Conservation (phyloP, 441 rosid genomes). For the Adansonia rubrostipa region DNA sequence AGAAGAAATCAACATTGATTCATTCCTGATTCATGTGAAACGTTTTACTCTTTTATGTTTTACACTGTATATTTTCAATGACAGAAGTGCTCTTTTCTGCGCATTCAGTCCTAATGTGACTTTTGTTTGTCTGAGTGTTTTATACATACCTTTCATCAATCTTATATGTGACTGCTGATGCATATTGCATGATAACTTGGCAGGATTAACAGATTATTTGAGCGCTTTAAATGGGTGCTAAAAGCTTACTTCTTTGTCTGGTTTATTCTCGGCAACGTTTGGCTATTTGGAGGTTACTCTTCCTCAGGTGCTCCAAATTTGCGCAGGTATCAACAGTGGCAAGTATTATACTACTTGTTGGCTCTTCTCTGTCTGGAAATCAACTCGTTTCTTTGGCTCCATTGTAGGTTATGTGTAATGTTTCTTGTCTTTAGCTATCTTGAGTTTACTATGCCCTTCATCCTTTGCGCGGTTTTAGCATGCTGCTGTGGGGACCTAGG, state of each 20-base stretch:
- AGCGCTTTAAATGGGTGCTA: constrained; percentile 10
- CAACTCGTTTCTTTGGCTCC: not conserved
- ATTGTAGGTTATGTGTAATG: constrained; percentile 21
- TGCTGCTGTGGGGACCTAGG: constrained; percentile 22
- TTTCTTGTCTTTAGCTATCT: constrained; percentile 25
- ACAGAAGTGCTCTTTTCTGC: not conserved
- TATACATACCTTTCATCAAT: not conserved
- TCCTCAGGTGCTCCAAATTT: constrained; percentile 7
- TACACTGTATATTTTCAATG: not conserved
- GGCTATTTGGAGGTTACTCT: constrained; percentile 25
- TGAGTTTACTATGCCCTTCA: constrained; percentile 25
- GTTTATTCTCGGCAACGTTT: constrained; percentile 20
- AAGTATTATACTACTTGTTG: no score
- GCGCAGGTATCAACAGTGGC: not conserved
- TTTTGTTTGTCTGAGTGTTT: not conserved
- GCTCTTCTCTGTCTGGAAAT: not conserved
- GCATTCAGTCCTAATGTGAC: no score
- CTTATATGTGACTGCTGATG: not conserved
- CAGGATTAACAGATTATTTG: constrained; percentile 20
- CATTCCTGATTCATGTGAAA: not conserved
- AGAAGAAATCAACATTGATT: not conserved
- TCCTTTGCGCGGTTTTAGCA: constrained; percentile 23
- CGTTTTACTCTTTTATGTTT: not conserved
- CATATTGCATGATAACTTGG: constrained; percentile 16
- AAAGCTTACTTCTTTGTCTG: constrained; percentile 17